Percentiles rank a stretch among this genome's conserved stretches.
These are phyloP conservation scores for Nasturtium officinale DNA, from an alignment of 345 rosid genomes.

Conservation along the genomic window DNA sequence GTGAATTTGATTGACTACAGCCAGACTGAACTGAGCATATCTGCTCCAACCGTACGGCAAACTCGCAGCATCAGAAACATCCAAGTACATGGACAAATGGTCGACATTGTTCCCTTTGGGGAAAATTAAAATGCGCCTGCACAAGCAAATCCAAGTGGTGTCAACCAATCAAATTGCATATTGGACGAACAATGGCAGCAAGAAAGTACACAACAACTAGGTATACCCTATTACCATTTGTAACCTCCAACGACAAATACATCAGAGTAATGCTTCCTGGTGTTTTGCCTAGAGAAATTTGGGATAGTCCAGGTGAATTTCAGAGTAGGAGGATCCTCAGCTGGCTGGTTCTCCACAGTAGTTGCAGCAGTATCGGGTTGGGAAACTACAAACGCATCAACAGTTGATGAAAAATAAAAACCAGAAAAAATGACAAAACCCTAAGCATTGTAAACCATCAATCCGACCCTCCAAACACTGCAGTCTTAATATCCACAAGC, in stretches of 20 bases:
- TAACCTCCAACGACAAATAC: constrained; percentile 76
- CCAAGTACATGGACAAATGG: constrained; percentile 92
- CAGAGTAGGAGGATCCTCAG: constrained; percentile 79
- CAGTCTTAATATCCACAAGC: constrained; percentile 16
- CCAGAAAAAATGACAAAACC: constrained; percentile 27
- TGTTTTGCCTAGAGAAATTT: constrained; percentile 72
- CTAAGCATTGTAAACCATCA: constrained; percentile 19
- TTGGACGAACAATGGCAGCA: not conserved
- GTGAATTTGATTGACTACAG: constrained; percentile 79
- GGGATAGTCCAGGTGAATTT: constrained; percentile 85
- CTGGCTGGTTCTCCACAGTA: constrained; percentile 70
- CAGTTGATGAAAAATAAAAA: constrained; percentile 35
- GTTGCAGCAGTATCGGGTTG: constrained; percentile 55
- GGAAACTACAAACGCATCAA: constrained; percentile 48
- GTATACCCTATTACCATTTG: constrained; percentile 63
- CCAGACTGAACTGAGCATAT: constrained; percentile 88
- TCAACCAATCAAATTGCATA: constrained; percentile 14
- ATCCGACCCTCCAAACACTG: not conserved
- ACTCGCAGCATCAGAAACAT: constrained; percentile 80
- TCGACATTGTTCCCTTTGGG: constrained; percentile 94
- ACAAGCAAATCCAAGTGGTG: constrained; percentile 33
- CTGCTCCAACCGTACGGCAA: constrained; percentile 96
- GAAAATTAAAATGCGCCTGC: constrained; percentile 87
- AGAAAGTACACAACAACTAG: constrained; percentile 4
- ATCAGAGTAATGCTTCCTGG: constrained; percentile 79